A percentile compares a stretch with the other conserved stretches of the same genome.
Conservation (phyloP, 257 asterid species). For the Fraxinus quadrangulata region DNA sequence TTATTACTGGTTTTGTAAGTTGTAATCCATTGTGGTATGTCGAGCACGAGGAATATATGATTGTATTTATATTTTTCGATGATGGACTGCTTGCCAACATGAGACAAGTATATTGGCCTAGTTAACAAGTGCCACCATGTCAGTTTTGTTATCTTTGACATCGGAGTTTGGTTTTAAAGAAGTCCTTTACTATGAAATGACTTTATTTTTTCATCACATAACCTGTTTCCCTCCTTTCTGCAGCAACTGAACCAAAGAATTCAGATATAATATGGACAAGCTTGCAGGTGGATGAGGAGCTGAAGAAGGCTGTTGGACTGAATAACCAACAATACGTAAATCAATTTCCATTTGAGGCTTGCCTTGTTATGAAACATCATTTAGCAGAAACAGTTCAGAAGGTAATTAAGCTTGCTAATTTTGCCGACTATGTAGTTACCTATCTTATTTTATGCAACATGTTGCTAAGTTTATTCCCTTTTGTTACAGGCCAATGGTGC, state of each 20-base stretch:
- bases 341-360: constrained; percentile 97
- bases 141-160: constrained; percentile 10
- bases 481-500: constrained; percentile 75
- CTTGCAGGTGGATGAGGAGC: constrained; percentile 83
- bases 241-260: constrained; percentile 85
- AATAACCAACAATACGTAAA: constrained; percentile 73
- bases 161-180: constrained; percentile 23
- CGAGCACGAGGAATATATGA: constrained; percentile 10
- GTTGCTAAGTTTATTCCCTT: constrained; percentile 28
- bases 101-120: background rate
- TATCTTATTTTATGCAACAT: background rate
- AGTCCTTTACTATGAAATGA: constrained; percentile 16
- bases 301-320: constrained; percentile 74
- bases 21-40: background rate
- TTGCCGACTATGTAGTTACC: constrained; percentile 17
- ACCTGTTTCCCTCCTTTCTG: constrained; percentile 25
- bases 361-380: constrained; percentile 96
- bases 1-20: background rate
- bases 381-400: constrained; percentile 86
- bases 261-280: constrained; percentile 95
- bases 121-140: constrained; percentile 14
- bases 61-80: constrained; percentile 13
- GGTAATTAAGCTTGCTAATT: constrained; percentile 41
- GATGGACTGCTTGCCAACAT: constrained; percentile 11
- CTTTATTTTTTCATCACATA: constrained; percentile 9